phyloP scores from a whole-genome alignment of 208 protist genomes.

The Trypanosoma scelopori region DNA sequence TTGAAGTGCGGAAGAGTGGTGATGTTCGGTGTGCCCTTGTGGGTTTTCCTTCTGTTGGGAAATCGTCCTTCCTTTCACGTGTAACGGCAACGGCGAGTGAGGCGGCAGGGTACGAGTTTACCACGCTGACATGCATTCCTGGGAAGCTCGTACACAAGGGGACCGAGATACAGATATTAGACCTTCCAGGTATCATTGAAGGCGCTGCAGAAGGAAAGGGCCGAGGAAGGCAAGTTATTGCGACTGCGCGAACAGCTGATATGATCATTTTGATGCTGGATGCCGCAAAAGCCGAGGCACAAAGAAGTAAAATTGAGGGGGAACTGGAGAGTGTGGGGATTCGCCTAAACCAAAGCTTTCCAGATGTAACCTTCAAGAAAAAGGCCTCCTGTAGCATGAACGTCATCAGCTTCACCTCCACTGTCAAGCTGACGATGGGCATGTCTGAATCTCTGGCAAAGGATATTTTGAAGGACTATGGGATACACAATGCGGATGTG shows the following conservation, averaged over 20 bases:
- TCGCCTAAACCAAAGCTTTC: slow-evolving; percentile 93
- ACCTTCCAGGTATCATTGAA: slow-evolving; percentile 99
- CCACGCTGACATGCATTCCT: slow-evolving; percentile 99
- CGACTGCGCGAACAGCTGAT: slow-evolving; percentile 95
- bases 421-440: slow-evolving; percentile 72
- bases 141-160: slow-evolving; percentile 96
- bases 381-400: slow-evolving; percentile 94
- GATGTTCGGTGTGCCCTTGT: slow-evolving; percentile 92
- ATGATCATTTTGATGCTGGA: slow-evolving; percentile 98
- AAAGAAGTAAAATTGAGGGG: slow-evolving; percentile 90
- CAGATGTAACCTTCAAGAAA: slow-evolving; percentile 94
- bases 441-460: slow-evolving; percentile 91
- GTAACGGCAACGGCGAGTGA: slow-evolving; percentile 96
- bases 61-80: slow-evolving; percentile 97
- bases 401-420: slow-evolving; percentile 88
- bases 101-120: slow-evolving; percentile 98
- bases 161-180: slow-evolving; percentile 98
- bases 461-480: slow-evolving; percentile 94
- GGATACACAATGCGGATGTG: slow-evolving; percentile 97
- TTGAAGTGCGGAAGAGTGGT: slow-evolving; percentile 96
- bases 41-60: slow-evolving; percentile 97
- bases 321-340: slow-evolving; percentile 97
- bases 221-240: slow-evolving; percentile 97
- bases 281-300: slow-evolving; percentile 90
- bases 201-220: slow-evolving; percentile 96